Conservation (phyloP, 2,329 filamentous ascomycete genomes). For the Ophiocordyceps camponoti-floridani region DNA sequence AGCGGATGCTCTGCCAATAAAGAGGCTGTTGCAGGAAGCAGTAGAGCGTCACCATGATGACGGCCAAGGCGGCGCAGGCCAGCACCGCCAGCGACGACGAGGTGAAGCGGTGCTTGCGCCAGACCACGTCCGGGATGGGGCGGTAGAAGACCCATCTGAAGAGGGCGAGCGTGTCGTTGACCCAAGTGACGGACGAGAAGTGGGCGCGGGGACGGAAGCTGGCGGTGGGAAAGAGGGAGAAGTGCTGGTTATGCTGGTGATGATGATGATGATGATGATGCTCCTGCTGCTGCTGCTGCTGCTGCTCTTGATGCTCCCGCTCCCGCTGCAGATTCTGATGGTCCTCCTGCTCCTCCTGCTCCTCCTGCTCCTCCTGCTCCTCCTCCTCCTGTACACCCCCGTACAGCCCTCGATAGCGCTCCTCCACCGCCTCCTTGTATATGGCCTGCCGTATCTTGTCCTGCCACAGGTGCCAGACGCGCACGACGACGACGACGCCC, state of each 20-base stretch:
- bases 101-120: constrained; percentile 51
- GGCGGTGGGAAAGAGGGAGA: too few relatives aligned
- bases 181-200: constrained; percentile 51
- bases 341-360: constrained; percentile 17
- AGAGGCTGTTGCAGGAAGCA: constrained; percentile 76
- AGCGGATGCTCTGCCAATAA: constrained; percentile 75
- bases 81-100: constrained; percentile 68
- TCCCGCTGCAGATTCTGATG: constrained; percentile 27
- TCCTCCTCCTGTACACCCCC: too few relatives aligned
- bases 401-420: constrained; percentile 39
- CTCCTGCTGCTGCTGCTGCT: too few relatives aligned
- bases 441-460: constrained; percentile 84
- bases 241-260: too few relatives aligned
- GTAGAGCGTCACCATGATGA: constrained; percentile 62
- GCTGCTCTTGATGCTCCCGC: constrained; percentile 27
- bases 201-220: constrained; percentile 48
- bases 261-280: too few relatives aligned
- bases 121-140: constrained; percentile 56
- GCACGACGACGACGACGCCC: constrained; percentile 45
- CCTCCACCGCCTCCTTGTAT: constrained; percentile 65
- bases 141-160: constrained; percentile 82
- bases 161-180: constrained; percentile 68
- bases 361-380: constrained; percentile 5
- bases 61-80: constrained; percentile 45
- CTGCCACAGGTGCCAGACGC: constrained; percentile 78